Conservation (phyloP, 169 alveolate species). For the Cyclospora cayetanensis region DNA sequence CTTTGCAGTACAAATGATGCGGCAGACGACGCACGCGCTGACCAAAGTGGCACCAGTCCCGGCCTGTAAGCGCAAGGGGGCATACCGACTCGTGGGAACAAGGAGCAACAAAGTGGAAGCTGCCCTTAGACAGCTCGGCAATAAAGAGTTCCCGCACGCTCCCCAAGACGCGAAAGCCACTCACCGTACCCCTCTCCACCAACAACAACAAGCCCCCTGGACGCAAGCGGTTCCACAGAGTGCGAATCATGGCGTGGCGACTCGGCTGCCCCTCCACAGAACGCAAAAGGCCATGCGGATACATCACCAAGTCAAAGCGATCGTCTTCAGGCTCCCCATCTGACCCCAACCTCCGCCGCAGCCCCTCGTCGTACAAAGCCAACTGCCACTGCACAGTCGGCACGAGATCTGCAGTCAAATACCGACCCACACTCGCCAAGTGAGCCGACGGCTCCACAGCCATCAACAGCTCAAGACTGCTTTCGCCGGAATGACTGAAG, state of each 20-base stretch:
- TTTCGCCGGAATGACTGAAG: background rate
- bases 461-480: background rate
- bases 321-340: background rate
- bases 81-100: constrained; percentile 93
- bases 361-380: constrained; percentile 66
- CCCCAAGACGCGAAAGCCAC: constrained; percentile 90
- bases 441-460: constrained; percentile 67
- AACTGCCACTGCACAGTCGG: constrained; percentile 46
- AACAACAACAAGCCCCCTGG: constrained; percentile 76
- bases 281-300: constrained; percentile 30
- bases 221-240: constrained; percentile 75
- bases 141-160: constrained; percentile 88
- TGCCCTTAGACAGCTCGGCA: constrained; percentile 77
- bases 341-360: background rate
- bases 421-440: constrained; percentile 55
- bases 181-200: constrained; percentile 90
- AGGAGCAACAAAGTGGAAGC: constrained; percentile 85
- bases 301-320: constrained; percentile 17
- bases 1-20: constrained; percentile 86
- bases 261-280: constrained; percentile 53
- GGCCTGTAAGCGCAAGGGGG: constrained; percentile 89
- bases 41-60: constrained; percentile 92
- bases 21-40: constrained; percentile 87
- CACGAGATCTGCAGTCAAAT: constrained; percentile 14
- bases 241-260: constrained; percentile 71